Evolutionary conservation across 768 basidiomycete species (phyloP).

Genomic region (Tulasnella sp.): DNA sequence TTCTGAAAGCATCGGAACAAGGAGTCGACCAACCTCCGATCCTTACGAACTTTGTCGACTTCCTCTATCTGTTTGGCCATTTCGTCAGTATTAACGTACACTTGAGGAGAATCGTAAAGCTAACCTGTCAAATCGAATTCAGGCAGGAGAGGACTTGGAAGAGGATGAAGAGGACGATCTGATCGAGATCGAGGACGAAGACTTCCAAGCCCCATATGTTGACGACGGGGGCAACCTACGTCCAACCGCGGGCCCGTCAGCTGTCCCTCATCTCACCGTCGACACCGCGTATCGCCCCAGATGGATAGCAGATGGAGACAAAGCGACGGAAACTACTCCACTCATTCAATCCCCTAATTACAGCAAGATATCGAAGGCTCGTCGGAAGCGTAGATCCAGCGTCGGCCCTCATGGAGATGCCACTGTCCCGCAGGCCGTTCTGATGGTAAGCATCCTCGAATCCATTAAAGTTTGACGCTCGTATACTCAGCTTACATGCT

Average conservation of each 20-base stretch:
- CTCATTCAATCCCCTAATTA: slow-evolving; percentile 15
- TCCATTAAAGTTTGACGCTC: background rate
- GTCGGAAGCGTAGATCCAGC: slow-evolving; percentile 41
- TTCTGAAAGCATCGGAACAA: slow-evolving; percentile 57
- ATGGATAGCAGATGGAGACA: background rate
- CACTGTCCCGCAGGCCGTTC: slow-evolving; percentile 76
- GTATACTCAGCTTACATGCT: background rate
- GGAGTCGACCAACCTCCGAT: slow-evolving; percentile 45
- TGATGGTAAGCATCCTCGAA: slow-evolving; percentile 55
- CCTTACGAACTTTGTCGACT: slow-evolving; percentile 83
- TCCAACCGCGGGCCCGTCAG: background rate
- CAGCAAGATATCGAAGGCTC: slow-evolving; percentile 14
- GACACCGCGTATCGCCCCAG: slow-evolving; percentile 4
- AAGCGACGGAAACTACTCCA: slow-evolving; percentile 20
- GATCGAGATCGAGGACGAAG: slow-evolving; percentile 45
- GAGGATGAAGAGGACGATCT: slow-evolving; percentile 58
- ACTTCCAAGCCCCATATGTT: background rate
- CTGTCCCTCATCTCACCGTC: background rate
- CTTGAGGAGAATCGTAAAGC: background rate
- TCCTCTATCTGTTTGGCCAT: slow-evolving; percentile 89
- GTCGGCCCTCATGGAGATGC: slow-evolving; percentile 65
- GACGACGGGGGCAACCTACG: slow-evolving; percentile 7
- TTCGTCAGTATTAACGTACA: slow-evolving; percentile 50
- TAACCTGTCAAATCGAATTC: background rate
- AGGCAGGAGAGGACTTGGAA: slow-evolving; percentile 88